These are phyloP conservation scores for Ceriops zippeliana DNA, from an alignment of 345 rosid genomes.

Conservation along the genomic window DNA sequence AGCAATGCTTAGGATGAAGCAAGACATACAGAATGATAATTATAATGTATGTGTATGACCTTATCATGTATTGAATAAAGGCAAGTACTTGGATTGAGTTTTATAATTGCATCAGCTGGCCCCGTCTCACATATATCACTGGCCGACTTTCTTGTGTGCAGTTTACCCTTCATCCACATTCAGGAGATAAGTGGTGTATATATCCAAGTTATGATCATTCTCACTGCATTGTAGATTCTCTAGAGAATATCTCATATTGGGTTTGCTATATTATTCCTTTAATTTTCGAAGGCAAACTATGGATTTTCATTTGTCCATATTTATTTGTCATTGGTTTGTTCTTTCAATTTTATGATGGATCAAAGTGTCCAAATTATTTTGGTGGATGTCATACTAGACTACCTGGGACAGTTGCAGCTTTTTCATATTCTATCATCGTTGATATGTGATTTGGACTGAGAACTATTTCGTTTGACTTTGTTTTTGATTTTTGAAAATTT, in stretches of 20 bases:
- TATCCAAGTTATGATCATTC: conserved; percentile 86
- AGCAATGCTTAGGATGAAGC: conserved; percentile 93
- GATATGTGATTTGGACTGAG: too few relatives aligned
- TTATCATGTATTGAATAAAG: conserved; percentile 92
- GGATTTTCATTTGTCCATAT: not conserved
- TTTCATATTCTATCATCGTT: too few relatives aligned
- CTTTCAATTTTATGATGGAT: too few relatives aligned
- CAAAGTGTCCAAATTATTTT: too few relatives aligned
- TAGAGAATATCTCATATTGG: conserved; percentile 92
- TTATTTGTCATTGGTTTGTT: not conserved
- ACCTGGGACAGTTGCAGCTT: too few relatives aligned
- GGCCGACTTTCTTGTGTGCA: conserved; percentile 22
- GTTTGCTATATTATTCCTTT: conserved; percentile 33
- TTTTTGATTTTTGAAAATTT: not conserved
- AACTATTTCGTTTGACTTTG: not conserved
- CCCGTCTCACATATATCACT: conserved; percentile 9
- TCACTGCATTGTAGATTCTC: conserved; percentile 94
- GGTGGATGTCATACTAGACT: too few relatives aligned
- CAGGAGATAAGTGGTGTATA: conserved; percentile 97
- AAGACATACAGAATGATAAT: conserved; percentile 93
- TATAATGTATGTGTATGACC: conserved; percentile 92
- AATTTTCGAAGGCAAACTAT: not conserved
- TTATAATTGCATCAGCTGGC: not conserved
- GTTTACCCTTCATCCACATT: conserved; percentile 91
- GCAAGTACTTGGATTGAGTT: conserved; percentile 28